Evolutionary conservation across 225 moss, liverwort and hornwort species (phyloP), one percentile per base, ranked within the genome.

Genomic region (Antitrichia curtipendula): DNA sequence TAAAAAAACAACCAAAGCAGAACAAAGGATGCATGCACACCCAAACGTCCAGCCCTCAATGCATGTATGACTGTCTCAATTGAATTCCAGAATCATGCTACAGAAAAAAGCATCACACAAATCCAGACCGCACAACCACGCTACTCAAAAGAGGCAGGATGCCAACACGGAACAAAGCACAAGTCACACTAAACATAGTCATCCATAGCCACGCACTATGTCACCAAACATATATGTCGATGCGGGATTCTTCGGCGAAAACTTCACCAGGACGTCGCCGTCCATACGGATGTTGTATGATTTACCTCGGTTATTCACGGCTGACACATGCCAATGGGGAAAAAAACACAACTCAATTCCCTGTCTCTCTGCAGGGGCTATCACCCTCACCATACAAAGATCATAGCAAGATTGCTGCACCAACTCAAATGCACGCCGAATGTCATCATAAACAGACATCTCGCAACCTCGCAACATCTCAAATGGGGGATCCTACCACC

Each of bases 251-350:
- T 96, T 96, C 85, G 99, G 99, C 50, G 95, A 95, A 91, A 99
- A 99, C 88, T 96, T 96, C 73, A 97, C 97, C 88, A 99, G 86
- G 41, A 97, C 94, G 87, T 97, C 95, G 80, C 96, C 97, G 85
- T 96, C 95, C 92, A 99, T 96, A 61, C 95, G 91, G 85, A 99
- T 95, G 78, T 99, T 96, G 94, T 96, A 99, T 34, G 99, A 96
- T 61, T 94, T 96, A 34, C 97, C 94, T 36, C 95, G 93, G 91
- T 86, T 92, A 84, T 93, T 94, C 84, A 86, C 88, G 62, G 94
- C 96, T 99, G 95, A 75, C 64, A 88, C 40, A 81, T 43, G 74
- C 27, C 84, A 68, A 32, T 5, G n/a, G n/a, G 38, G 7, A 9
- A 32, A 52, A 89, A 23, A 45, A 58, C 71, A 38, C 8, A 29